Percentiles rank a stretch among this genome's conserved stretches.
phyloP scores from a whole-genome alignment of 257 asterid genomes.

The Craterostigma plantagineum region DNA sequence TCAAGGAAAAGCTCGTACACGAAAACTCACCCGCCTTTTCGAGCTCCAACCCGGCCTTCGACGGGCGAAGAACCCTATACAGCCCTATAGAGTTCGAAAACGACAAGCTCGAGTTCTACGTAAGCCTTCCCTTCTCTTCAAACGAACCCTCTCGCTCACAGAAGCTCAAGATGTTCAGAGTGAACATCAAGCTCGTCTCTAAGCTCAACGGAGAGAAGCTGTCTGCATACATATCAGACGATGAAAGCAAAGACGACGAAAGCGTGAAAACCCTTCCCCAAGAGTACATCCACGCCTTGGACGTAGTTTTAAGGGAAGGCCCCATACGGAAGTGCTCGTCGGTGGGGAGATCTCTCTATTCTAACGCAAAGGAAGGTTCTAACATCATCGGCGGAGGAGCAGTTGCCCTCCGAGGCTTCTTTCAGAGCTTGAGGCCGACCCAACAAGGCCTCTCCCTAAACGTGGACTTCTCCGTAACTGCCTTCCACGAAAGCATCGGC shows the following conservation, averaged over 20 bases:
- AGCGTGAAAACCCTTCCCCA: constrained; percentile 66
- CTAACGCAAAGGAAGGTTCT: constrained; percentile 50
- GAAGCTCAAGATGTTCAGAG: constrained; percentile 37
- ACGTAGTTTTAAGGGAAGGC: constrained; percentile 60
- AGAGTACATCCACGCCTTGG: constrained; percentile 88
- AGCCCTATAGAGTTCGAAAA: constrained; percentile 65
- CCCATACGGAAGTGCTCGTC: constrained; percentile 50
- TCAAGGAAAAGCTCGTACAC: constrained; percentile 50
- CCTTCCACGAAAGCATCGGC: constrained; percentile 85
- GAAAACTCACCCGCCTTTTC: constrained; percentile 33
- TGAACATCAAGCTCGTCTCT: constrained; percentile 67
- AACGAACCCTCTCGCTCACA: constrained; percentile 9
- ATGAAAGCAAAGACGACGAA: constrained; percentile 23
- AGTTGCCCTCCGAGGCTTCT: constrained; percentile 61
- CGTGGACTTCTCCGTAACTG: constrained; percentile 82
- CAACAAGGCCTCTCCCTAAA: constrained; percentile 90
- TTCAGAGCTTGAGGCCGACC: constrained; percentile 85
- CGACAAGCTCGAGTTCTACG: constrained; percentile 47
- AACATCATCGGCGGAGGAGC: constrained; percentile 92
- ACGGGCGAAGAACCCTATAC: constrained; percentile 60
- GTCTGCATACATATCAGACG: constrained; percentile 27
- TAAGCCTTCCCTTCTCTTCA: constrained; percentile 40
- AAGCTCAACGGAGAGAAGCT: constrained; percentile 53
- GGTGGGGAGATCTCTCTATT: constrained; percentile 55
- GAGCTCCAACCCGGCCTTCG: constrained; percentile 59